Evolutionary conservation across 164 flowering plant genomes (phyloP), one percentile per base, ranked within the genome.

Genomic region (Piper longum): DNA sequence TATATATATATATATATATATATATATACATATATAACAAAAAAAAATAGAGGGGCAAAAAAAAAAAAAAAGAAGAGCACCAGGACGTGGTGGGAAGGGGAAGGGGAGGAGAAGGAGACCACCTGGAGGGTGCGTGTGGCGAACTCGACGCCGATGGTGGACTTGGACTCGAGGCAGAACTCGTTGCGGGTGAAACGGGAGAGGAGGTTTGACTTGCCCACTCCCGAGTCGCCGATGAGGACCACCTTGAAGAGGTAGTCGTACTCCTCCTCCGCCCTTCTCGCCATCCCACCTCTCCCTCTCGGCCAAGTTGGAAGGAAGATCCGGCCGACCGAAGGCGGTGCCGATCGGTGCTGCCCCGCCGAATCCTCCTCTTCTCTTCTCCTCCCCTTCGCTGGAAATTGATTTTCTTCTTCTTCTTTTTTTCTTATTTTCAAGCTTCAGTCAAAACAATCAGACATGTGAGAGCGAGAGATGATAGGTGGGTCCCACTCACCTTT

Each of bases 131-230:
- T 82, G 17, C 91, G 81, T 16, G 91, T 85, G 58, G 86, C 87
- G 73, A 85, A 83, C 73, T 85, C 90, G 60, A 84, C 89, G 66
- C 89, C 89, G 61, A 84, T 84, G 61, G 89, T 85, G 71, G 89
- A 85, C 68, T 85, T 85, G 70, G 90, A 85, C 61, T 85, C 87
- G 75, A 85, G 76, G 62, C 82, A 79, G 65, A 85, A 85, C 78
- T 83, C 90, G 70, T 85, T 85, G 66, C 87, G 79, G 44, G 81
- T 59, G 60, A 67, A 67, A 17, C 70, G 43, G 41, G 70, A 67
- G 26, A 67, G 70, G 54, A 67, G 64, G 64, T 67, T 67, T 11
- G 70, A 67, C 48, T 67, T 67, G 16, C 70, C 70, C 6, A 67
- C 70, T 1, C 70, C 70, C 12, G 70, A 67, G 17, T 67, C 70